phyloP scores from a whole-genome alignment of 2,329 filamentous ascomycete species.

The Colletotrichum zoysiae region DNA sequence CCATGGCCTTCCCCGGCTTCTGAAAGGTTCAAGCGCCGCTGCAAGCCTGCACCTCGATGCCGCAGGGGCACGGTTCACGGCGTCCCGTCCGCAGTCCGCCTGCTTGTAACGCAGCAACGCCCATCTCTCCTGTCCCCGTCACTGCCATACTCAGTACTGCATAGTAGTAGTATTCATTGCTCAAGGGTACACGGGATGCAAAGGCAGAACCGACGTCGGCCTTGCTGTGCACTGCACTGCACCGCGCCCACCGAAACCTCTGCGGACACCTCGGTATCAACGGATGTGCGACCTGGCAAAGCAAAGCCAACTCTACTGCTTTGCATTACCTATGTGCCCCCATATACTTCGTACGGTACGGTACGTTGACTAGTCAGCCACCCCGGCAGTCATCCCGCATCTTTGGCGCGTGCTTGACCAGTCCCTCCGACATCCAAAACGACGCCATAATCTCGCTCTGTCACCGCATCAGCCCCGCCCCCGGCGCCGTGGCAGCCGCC shows the following conservation, averaged over 20 bases:
- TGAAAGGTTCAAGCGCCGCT: conserved; percentile 2
- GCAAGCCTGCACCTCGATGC: no score
- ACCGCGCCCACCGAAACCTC: not conserved
- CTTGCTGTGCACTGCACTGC: not conserved
- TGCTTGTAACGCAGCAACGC: conserved; percentile 1
- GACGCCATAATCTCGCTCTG: conserved; percentile 28
- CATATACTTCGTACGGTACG: no score
- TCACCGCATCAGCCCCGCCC: conserved; percentile 24
- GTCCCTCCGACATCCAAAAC: conserved; percentile 20
- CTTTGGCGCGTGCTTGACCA: not conserved
- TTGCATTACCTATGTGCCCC: not conserved
- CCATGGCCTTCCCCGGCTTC: conserved; percentile 12
- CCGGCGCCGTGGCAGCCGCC: conserved; percentile 19
- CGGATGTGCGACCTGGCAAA: conserved; percentile 7
- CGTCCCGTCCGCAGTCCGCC: conserved; percentile 6
- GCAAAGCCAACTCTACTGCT: not conserved
- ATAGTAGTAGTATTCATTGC: not conserved
- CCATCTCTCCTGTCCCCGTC: not conserved
- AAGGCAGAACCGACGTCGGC: not conserved
- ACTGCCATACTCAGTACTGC: not conserved
- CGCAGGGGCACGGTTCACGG: conserved; percentile 23
- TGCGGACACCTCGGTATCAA: not conserved
- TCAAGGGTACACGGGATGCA: not conserved
- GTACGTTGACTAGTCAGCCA: conserved; percentile 8
- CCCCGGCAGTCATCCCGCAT: conserved; percentile 4